phyloP scores from a whole-genome alignment of 1,139 yeast species.

The Saccharomyces uvarum region DNA sequence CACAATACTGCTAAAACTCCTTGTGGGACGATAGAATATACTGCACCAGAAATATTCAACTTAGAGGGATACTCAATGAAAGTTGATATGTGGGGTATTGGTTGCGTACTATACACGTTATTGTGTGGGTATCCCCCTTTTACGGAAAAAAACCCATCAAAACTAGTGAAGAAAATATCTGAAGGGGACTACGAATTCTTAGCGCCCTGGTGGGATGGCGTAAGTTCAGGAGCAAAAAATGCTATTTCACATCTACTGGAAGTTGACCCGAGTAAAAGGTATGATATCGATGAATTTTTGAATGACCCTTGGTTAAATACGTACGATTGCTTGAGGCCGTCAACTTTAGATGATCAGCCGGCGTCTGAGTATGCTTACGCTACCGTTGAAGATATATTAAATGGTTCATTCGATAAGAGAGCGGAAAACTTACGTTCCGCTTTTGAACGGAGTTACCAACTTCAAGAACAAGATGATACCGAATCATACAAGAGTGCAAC shows the following conservation, averaged over 20 bases:
- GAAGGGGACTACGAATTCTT: constrained; percentile 68
- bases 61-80: constrained; percentile 65
- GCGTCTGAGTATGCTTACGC: neutral
- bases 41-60: constrained; percentile 89
- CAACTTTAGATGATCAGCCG: neutral
- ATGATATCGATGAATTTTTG: constrained; percentile 64
- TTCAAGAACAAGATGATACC: neutral
- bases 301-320: constrained; percentile 63
- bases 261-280: constrained; percentile 66
- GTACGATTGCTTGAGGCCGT: constrained; percentile 10
- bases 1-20: constrained; percentile 63
- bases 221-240: constrained; percentile 60
- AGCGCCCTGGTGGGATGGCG: constrained; percentile 93
- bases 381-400: neutral
- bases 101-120: constrained; percentile 83
- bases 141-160: constrained; percentile 65
- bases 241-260: constrained; percentile 66
- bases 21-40: constrained; percentile 84
- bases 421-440: neutral
- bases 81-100: constrained; percentile 95
- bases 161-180: constrained; percentile 60
- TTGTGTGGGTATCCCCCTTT: constrained; percentile 96
- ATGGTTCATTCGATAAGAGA: neutral
- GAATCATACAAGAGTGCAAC: neutral
- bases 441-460: neutral